A percentile compares a stretch with the other conserved stretches of the same genome.
phyloP scores from a whole-genome alignment of 2,329 filamentous ascomycete genomes.

The Verticillium tricorpus region DNA sequence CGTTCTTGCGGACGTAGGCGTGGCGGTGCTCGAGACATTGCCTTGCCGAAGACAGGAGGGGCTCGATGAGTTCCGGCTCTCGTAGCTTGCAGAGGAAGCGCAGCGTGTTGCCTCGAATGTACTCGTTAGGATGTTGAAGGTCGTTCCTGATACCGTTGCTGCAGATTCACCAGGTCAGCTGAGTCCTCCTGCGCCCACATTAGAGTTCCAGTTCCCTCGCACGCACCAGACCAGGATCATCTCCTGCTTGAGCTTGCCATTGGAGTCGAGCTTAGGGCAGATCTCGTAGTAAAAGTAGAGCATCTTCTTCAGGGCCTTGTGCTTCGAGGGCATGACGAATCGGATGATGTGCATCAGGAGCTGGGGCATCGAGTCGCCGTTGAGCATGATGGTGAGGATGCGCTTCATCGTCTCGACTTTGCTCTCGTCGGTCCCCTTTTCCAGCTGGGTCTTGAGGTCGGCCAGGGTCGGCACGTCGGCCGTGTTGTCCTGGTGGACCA shows the following conservation, averaged over 20 bases:
- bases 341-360: slow-evolving; percentile 99
- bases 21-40: slow-evolving; percentile 93
- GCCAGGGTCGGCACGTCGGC: slow-evolving; percentile 86
- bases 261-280: slow-evolving; percentile 88
- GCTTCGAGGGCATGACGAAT: slow-evolving; percentile 98
- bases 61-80: slow-evolving; percentile 93
- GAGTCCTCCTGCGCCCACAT: background rate
- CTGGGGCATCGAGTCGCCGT: slow-evolving; percentile 91
- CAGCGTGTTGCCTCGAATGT: slow-evolving; percentile 95
- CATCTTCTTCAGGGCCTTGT: slow-evolving; percentile 94
- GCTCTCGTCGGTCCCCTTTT: slow-evolving; percentile 88
- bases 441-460: slow-evolving; percentile 87
- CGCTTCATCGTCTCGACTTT: slow-evolving; percentile 96
- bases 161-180: slow-evolving; percentile 2
- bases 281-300: slow-evolving; percentile 99
- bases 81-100: slow-evolving; percentile 96
- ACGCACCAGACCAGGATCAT: slow-evolving; percentile 97
- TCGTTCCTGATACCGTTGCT: slow-evolving; percentile 99
- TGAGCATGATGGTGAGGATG: slow-evolving; percentile 95
- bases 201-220: background rate
- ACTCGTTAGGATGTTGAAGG: slow-evolving; percentile 95
- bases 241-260: slow-evolving; percentile 96
- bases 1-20: slow-evolving; percentile 97
- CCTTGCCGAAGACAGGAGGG: slow-evolving; percentile 85
- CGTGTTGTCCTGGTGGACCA: slow-evolving; percentile 96